Percentiles rank a stretch among this genome's conserved stretches.
phyloP scores from a whole-genome alignment of 176 grass and related monocot species.

The Canna indica region DNA sequence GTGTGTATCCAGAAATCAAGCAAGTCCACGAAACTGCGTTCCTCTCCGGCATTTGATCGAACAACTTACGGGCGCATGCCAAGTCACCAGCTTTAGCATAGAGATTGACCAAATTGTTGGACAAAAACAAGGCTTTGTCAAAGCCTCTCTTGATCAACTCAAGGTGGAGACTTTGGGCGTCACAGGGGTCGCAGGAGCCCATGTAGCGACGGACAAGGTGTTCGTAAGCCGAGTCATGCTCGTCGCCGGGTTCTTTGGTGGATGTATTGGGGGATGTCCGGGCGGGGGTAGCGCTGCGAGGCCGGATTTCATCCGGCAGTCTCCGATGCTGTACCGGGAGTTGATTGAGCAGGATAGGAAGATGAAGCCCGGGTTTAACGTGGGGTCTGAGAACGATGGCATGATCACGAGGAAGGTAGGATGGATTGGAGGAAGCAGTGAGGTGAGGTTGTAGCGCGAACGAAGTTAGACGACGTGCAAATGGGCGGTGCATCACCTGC shows the following conservation, averaged over 20 bases:
- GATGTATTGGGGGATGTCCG: background rate
- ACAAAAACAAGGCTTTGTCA: slow-evolving; percentile 40
- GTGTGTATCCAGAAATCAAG: slow-evolving; percentile 45
- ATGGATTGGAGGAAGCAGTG: background rate
- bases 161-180: slow-evolving; percentile 42
- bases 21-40: slow-evolving; percentile 68
- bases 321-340: background rate
- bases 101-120: slow-evolving; percentile 45
- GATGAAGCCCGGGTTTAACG: background rate
- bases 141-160: slow-evolving; percentile 46
- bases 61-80: slow-evolving; percentile 25
- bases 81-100: slow-evolving; percentile 36
- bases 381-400: background rate
- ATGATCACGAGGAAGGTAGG: background rate
- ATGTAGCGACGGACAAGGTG: slow-evolving; percentile 13
- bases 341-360: background rate
- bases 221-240: slow-evolving; percentile 11
- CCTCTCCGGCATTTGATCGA: slow-evolving; percentile 42
- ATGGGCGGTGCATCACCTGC: background rate
- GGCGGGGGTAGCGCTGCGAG: background rate
- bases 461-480: background rate
- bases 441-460: background rate
- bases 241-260: background rate
- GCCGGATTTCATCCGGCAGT: too few relatives aligned
- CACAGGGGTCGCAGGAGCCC: background rate